Evolutionary conservation across 352 stramenopile species (phyloP), one percentile per base, ranked within the genome.

Genomic region (Phytophthora litchii): DNA sequence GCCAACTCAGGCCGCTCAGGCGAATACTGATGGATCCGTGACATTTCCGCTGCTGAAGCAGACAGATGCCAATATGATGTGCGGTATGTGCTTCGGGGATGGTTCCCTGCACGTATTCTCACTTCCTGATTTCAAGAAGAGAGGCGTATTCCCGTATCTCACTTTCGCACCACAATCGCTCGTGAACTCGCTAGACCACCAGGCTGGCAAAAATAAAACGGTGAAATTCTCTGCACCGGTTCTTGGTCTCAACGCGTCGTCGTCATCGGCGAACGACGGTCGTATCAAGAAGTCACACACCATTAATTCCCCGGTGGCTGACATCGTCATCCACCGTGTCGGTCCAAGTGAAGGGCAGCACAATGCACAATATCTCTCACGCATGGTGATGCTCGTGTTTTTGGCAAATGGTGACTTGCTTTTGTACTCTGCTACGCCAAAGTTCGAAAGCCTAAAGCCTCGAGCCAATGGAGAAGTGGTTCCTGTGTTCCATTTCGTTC

Each of bases 311-410:
- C 86, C 86, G 0, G 80, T 95, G 23, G 86, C 86, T 12, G 86
- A 95, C 40, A 91, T 95, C 31, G 70, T 78, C 3, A 91, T 95
- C 42, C 84, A 93, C 48, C 82, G 86, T 16, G 70, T 95, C 4
- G 86, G 86, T 7, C 84, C 86, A 7, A 89, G 76, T 35, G 86
- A 95, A 67, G 82, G 76, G 0, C 75, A 80, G 13, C 56, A 84
- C 16, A 93, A 95, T 36, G 68, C 82, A 8, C 81, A 92, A 47
- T 85, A 86, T 48, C 76, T 95, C 27, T 64, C 78, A 13, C 78
- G 77, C 3, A 94, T 95, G 84, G 84, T 94, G 13, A 59, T 95
- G 47, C 64, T 95, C 3, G 86, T 95, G 19, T 95, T 94, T 21
- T 59, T 95, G 4, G 84, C 86, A 1, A 95, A 95, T 23, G 86